Evolutionary conservation across 2,329 filamentous ascomycete genomes (phyloP).

Genomic region (Aspergillaceae sp.): DNA sequence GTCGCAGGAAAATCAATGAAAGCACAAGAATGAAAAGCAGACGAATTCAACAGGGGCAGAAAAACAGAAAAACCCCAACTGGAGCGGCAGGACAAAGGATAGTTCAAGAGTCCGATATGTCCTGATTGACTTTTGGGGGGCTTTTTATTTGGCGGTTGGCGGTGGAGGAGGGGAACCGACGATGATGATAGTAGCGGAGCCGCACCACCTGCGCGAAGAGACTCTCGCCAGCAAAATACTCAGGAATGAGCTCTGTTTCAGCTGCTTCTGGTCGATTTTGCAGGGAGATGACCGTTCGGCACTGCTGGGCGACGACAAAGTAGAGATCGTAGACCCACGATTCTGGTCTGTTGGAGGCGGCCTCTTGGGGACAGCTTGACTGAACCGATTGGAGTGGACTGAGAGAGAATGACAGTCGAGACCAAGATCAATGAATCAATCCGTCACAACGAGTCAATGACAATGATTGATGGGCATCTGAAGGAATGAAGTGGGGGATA

Average conservation of each 20-base stretch:
- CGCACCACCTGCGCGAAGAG: background rate
- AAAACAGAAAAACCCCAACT: background rate
- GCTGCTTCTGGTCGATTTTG: background rate
- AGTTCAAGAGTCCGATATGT: background rate
- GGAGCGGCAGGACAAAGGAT: background rate
- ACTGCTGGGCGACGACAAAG: background rate
- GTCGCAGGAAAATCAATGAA: background rate
- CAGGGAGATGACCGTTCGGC: too few species aligned
- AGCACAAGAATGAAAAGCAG: background rate
- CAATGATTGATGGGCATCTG: slow-evolving; percentile 22
- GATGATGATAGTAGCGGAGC: background rate
- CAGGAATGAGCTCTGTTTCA: background rate
- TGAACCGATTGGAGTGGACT: background rate
- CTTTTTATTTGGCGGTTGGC: background rate
- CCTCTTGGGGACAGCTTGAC: background rate
- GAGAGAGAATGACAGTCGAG: background rate
- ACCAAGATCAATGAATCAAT: background rate
- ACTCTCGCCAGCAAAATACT: background rate
- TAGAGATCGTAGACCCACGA: slow-evolving; percentile 1
- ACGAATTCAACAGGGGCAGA: background rate
- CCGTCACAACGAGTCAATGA: slow-evolving; percentile 21
- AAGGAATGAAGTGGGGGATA: slow-evolving; percentile 38
- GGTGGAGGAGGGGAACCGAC: background rate
- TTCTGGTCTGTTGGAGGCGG: background rate
- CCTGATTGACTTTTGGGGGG: background rate